Percentiles rank a stretch among this genome's conserved stretches.
Conservation (phyloP, 768 basidiomycete genomes). For the Lactarius pseudohatsudake region DNA sequence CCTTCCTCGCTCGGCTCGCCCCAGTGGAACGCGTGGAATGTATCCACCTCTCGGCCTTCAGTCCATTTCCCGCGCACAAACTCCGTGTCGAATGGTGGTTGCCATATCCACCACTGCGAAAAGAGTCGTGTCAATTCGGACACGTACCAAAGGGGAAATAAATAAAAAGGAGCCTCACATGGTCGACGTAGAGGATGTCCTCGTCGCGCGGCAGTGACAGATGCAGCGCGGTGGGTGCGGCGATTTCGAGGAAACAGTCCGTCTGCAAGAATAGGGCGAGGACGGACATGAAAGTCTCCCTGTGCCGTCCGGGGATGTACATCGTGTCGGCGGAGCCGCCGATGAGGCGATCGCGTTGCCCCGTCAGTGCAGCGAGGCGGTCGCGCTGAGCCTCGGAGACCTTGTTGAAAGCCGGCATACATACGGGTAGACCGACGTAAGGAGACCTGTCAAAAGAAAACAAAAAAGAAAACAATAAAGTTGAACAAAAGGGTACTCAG, state of each 20-base stretch:
- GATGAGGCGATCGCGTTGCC: slow-evolving; percentile 41
- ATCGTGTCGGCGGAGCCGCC: slow-evolving; percentile 51
- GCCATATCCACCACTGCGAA: slow-evolving; percentile 48
- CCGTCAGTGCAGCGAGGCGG: slow-evolving; percentile 39
- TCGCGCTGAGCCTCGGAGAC: slow-evolving; percentile 40
- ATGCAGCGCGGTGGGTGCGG: slow-evolving; percentile 46
- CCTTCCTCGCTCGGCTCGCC: slow-evolving; percentile 38
- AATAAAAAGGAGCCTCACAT: slow-evolving; percentile 35
- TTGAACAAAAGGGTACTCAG: not conserved
- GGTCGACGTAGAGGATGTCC: slow-evolving; percentile 48
- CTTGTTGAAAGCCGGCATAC: slow-evolving; percentile 43
- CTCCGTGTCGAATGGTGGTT: slow-evolving; percentile 46
- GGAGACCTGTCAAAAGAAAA: slow-evolving; percentile 38
- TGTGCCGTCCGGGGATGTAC: slow-evolving; percentile 47
- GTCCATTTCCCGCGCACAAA: slow-evolving; percentile 50
- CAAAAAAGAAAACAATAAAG: not conserved
- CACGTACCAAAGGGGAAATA: not conserved
- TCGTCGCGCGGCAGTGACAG: slow-evolving; percentile 42
- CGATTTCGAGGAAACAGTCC: slow-evolving; percentile 51
- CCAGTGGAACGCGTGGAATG: slow-evolving; percentile 54
- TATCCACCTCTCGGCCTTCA: slow-evolving; percentile 49
- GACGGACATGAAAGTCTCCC: slow-evolving; percentile 41
- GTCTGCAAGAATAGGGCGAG: slow-evolving; percentile 48
- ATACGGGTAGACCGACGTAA: slow-evolving; percentile 45
- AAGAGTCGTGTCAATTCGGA: not conserved